Conservation (phyloP, 768 basidiomycete genomes). For the Auricularia sp. region DNA sequence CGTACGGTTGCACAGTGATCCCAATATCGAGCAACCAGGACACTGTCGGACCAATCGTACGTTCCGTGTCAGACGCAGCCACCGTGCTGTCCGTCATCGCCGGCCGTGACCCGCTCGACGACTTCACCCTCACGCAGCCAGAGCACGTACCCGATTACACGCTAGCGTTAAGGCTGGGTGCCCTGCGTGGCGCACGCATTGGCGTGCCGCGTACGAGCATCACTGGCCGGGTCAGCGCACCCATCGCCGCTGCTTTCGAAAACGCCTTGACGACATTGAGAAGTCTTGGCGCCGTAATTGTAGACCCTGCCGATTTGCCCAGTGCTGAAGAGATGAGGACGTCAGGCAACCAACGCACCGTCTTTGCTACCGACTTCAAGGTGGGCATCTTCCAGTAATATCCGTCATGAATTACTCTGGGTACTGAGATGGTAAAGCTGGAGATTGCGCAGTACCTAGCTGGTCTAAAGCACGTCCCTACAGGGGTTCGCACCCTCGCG, state of each 20-base stretch:
- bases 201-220: conserved; percentile 36
- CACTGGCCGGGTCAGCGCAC: conserved; percentile 9
- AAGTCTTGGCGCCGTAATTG: conserved; percentile 35
- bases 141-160: conserved; percentile 42
- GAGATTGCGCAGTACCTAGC: background rate
- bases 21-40: conserved; percentile 35
- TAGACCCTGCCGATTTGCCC: conserved; percentile 50
- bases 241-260: conserved; percentile 28
- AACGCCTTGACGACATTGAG: conserved; percentile 28
- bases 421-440: background rate
- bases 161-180: conserved; percentile 36
- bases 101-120: conserved; percentile 32
- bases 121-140: conserved; percentile 35
- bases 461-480: conserved; percentile 38
- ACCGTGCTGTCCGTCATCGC: conserved; percentile 29
- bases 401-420: background rate
- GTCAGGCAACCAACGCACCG: background rate
- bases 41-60: conserved; percentile 22
- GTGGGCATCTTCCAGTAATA: background rate
- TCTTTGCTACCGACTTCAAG: background rate
- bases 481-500: conserved; percentile 43
- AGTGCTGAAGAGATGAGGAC: conserved; percentile 23
- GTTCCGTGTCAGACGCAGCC: conserved; percentile 30
- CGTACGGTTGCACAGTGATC: conserved; percentile 22
- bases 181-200: conserved; percentile 37